Percentiles rank a stretch among this genome's conserved stretches.
phyloP scores from a whole-genome alignment of 1,139 yeast species.

The Pichia sp. region DNA sequence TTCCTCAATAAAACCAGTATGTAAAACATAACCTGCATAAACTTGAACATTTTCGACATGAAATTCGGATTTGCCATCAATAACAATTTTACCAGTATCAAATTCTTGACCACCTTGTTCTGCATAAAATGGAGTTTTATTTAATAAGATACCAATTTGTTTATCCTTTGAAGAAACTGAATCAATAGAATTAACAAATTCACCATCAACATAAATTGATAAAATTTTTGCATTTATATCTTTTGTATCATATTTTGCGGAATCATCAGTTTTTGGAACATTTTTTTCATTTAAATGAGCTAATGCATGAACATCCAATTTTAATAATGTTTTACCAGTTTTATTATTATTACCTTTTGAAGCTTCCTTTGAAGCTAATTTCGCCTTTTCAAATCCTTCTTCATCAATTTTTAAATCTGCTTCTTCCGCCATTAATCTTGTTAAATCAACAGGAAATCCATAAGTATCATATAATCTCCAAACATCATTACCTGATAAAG shows the following conservation, averaged over 20 bases:
- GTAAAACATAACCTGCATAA: slow-evolving; percentile 92
- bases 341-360: slow-evolving; percentile 76
- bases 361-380: slow-evolving; percentile 84
- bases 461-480: slow-evolving; percentile 99
- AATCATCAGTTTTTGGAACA: slow-evolving; percentile 79
- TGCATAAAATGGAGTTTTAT: slow-evolving; percentile 91
- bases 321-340: slow-evolving; percentile 51
- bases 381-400: slow-evolving; percentile 84
- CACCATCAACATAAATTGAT: slow-evolving; percentile 54
- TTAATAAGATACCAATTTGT: slow-evolving; percentile 75
- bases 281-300: slow-evolving; percentile 55
- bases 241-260: slow-evolving; percentile 62
- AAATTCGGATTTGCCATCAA: slow-evolving; percentile 84
- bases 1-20: slow-evolving; percentile 79
- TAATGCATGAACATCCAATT: slow-evolving; percentile 86
- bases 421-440: slow-evolving; percentile 98
- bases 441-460: slow-evolving; percentile 98
- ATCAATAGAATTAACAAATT: slow-evolving; percentile 43
- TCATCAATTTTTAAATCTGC: slow-evolving; percentile 92
- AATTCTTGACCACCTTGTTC: slow-evolving; percentile 99
- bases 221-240: slow-evolving; percentile 58
- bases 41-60: slow-evolving; percentile 86
- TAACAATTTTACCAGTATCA: slow-evolving; percentile 88
- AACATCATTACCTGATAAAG: slow-evolving; percentile 86
- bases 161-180: slow-evolving; percentile 34